phyloP scores from a whole-genome alignment of 2,329 filamentous ascomycete species.

The Ophiocordyceps australis region DNA sequence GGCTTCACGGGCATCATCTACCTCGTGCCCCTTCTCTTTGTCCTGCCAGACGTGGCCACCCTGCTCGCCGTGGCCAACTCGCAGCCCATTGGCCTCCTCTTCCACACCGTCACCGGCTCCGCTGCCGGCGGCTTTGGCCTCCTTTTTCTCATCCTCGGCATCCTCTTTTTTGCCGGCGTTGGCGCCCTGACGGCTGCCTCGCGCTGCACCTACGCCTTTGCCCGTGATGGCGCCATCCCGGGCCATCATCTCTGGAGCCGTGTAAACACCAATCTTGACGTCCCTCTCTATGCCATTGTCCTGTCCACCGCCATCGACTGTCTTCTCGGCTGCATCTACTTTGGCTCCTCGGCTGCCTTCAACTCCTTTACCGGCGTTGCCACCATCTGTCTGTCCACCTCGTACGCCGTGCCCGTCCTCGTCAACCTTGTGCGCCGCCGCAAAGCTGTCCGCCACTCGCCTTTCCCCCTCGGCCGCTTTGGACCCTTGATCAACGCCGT shows the following conservation, averaged over 20 bases:
- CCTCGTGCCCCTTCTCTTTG: constrained; percentile 58
- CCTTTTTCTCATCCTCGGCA: constrained; percentile 58
- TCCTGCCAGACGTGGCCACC: constrained; percentile 46
- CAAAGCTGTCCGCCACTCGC: constrained; percentile 44
- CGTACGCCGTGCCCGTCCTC: constrained; percentile 59
- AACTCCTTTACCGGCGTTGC: constrained; percentile 66
- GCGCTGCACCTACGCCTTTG: constrained; percentile 60
- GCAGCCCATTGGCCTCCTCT: constrained; percentile 59
- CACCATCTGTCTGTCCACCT: constrained; percentile 59
- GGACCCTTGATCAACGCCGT: constrained; percentile 50
- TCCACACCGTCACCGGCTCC: constrained; percentile 59
- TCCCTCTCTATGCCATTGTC: constrained; percentile 52
- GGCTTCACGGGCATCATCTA: constrained; percentile 45
- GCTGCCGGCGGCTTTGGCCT: constrained; percentile 57
- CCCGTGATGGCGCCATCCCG: constrained; percentile 57
- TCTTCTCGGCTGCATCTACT: constrained; percentile 61
- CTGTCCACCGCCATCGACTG: constrained; percentile 52
- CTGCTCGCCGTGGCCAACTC: constrained; percentile 50
- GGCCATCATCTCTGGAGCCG: constrained; percentile 47
- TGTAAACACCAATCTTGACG: constrained; percentile 46
- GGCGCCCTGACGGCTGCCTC: constrained; percentile 58
- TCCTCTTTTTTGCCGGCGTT: constrained; percentile 59
- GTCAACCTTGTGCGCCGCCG: constrained; percentile 50
- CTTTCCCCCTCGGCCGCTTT: constrained; percentile 50
- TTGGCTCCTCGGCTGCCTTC: constrained; percentile 60